Base-by-base conservation (phyloP, 2,329 filamentous ascomycete species). In the Fusarium sp. region DNA sequence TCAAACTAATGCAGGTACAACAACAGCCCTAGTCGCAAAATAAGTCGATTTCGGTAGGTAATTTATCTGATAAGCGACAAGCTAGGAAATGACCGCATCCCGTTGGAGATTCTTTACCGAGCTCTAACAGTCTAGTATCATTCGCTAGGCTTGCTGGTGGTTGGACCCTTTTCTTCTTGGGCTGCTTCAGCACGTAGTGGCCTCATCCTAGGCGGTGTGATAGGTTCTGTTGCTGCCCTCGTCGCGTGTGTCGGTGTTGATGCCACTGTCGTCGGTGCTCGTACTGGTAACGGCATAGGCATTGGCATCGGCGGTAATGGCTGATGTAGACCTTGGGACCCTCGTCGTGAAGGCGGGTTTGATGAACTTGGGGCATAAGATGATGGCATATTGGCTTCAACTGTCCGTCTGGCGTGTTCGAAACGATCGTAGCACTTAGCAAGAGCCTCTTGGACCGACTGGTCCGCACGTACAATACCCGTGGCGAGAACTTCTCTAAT, bases 401-500 rank as follows among this genome's bases (percentile, higher is more conserved):
- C 84, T 1, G 84, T 85, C 42, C 83, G 80, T 64, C 86, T 85
- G 58, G 87, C 87, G 15, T 81, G 79, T 32, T 84, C 81, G 72
- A 84, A 88, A 52, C 80, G 78, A 38, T 84, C 81, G 68, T 85
- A 89, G 72, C 86, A 88, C 50, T 84, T 82, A 18, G 83, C 83
- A 51, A 89, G 79, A 8, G 84, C 82, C 51, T 88, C 85, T 64
- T 87, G 85, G 28, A 86, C 80, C 18, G 82, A 81, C 57, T 84
- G 81, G 41, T 82, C 79, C 14, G 80, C 81, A 6, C 83, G 84
- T 26, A 86, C 83, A 30, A 89, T 82, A 41, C 83, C 81, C 4
- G 84, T 86, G 68, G 88, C 84, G 42, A 89, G 82, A 9, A 89
- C 79, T 68, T 85, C 83, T 75, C 86, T 86, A 75, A 89, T 82